Conservation (phyloP, 2,329 filamentous ascomycete species). For the Microcyclosporella mali region DNA sequence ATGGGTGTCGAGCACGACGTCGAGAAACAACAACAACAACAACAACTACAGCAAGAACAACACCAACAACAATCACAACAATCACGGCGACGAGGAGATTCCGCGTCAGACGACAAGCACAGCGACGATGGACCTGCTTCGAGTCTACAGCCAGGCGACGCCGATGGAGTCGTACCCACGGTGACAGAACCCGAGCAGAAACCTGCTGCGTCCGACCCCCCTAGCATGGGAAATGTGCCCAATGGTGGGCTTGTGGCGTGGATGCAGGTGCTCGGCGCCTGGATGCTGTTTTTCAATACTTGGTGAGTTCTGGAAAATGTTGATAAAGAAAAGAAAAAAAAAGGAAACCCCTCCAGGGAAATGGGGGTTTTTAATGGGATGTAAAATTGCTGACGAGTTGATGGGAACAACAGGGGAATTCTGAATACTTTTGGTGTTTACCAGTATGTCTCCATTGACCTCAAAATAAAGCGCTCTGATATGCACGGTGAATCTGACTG, state of each 20-base stretch:
- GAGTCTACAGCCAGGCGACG: neutral
- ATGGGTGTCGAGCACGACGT: neutral
- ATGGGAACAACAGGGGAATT: slow-evolving; percentile 16
- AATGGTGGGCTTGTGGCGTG: slow-evolving; percentile 42
- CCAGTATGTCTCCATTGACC: slow-evolving; percentile 23
- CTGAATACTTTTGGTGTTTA: slow-evolving; percentile 46
- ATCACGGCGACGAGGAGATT: neutral
- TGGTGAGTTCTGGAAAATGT: slow-evolving; percentile 26
- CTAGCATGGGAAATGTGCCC: too few species aligned
- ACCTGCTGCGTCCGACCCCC: too few species aligned
- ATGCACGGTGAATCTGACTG: too few species aligned
- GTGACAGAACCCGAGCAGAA: neutral
- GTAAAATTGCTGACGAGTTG: neutral
- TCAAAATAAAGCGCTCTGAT: too few species aligned
- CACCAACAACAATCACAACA: too few species aligned
- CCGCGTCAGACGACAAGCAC: neutral
- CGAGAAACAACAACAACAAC: slow-evolving; percentile 1
- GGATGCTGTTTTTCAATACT: slow-evolving; percentile 44
- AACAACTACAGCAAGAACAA: neutral
- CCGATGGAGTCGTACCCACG: neutral
- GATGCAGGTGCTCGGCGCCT: slow-evolving; percentile 42
- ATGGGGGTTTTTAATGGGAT: too few species aligned
- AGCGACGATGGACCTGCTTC: too few species aligned
- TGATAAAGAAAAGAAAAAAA: too few species aligned
- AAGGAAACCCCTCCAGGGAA: too few species aligned